Percentiles rank a stretch among this genome's conserved stretches.
Evolutionary conservation across 495 filamentous ascomycete species (phyloP).

Genomic region (Hyaloscypha hepaticicola): DNA sequence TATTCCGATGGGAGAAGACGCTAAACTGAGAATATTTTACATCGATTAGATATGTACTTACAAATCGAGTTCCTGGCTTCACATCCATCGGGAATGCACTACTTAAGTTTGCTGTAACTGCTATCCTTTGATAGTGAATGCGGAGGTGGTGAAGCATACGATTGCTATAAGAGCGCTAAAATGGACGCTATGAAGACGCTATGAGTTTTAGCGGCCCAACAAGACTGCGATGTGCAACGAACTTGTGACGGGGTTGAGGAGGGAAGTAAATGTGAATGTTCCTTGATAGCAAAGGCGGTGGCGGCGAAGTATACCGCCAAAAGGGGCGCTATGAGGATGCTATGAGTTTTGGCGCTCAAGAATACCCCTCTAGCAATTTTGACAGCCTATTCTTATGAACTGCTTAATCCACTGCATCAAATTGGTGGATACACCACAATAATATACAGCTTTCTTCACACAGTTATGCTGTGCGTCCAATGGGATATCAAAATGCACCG

Average conservation of each 20-base stretch:
- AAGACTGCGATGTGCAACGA: slow-evolving; percentile 56
- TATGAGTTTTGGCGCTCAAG: slow-evolving; percentile 58
- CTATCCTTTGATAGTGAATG: slow-evolving; percentile 46
- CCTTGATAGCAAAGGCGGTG: no score
- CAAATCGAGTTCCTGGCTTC: slow-evolving; percentile 48
- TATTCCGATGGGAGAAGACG: neutral
- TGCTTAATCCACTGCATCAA: slow-evolving; percentile 59
- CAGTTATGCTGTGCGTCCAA: slow-evolving; percentile 38
- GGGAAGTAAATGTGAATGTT: no score
- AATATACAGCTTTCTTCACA: slow-evolving; percentile 44
- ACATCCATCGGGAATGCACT: slow-evolving; percentile 51
- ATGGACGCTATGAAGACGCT: no score
- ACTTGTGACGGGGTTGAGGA: no score
- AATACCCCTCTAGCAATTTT: slow-evolving; percentile 59
- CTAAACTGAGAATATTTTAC: neutral
- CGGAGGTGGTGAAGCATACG: no score
- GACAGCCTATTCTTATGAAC: slow-evolving; percentile 59
- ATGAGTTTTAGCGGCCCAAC: no score
- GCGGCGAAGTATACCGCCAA: no score
- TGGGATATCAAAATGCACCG: slow-evolving; percentile 30
- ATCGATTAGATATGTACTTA: slow-evolving; percentile 43
- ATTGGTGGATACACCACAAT: slow-evolving; percentile 56
- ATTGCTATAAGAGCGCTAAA: no score
- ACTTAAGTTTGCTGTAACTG: slow-evolving; percentile 37
- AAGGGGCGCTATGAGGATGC: no score